Conservation (phyloP, 2,329 filamentous ascomycete species). For the Lasiodiplodia gonubiensis region DNA sequence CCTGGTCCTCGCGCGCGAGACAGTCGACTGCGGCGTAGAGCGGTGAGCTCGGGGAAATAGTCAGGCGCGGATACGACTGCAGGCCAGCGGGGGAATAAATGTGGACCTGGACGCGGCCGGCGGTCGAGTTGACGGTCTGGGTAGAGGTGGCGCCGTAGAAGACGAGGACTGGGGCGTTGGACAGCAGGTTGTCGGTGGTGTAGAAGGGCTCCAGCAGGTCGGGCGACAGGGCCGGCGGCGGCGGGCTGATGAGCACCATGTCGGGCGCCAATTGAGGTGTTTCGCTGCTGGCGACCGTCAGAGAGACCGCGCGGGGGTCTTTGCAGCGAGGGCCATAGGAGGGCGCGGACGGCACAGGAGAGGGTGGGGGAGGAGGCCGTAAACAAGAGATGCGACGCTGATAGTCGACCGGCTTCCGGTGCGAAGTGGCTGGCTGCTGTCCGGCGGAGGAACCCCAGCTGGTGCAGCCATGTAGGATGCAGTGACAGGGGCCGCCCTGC, state of each 20-base stretch:
- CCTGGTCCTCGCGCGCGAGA: constrained; percentile 91
- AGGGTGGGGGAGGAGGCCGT: constrained; percentile 23
- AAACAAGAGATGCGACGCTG: constrained; percentile 23
- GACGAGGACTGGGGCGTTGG: constrained; percentile 80
- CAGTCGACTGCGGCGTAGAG: constrained; percentile 90
- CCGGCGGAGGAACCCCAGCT: constrained; percentile 25
- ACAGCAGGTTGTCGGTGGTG: constrained; percentile 81
- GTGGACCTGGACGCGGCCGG: constrained; percentile 92
- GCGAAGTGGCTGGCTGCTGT: constrained; percentile 23
- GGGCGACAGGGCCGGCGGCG: constrained; percentile 75
- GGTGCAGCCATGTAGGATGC: constrained; percentile 10
- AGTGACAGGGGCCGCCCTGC: constrained; percentile 1
- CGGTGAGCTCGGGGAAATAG: constrained; percentile 88
- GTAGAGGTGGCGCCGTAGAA: constrained; percentile 93
- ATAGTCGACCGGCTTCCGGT: constrained; percentile 12
- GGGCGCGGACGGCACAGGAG: constrained; percentile 17
- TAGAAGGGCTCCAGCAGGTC: constrained; percentile 88
- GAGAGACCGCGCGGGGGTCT: constrained; percentile 22
- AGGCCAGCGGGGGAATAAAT: constrained; percentile 89
- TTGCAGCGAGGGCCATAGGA: constrained; percentile 22
- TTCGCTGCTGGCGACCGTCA: constrained; percentile 21
- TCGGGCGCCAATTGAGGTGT: constrained; percentile 38
- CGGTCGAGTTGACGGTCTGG: constrained; percentile 83
- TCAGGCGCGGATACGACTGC: constrained; percentile 87
- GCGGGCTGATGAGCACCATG: constrained; percentile 84